Base-by-base conservation (phyloP, 2,329 filamentous ascomycete species). In the Botrytis porri region DNA sequence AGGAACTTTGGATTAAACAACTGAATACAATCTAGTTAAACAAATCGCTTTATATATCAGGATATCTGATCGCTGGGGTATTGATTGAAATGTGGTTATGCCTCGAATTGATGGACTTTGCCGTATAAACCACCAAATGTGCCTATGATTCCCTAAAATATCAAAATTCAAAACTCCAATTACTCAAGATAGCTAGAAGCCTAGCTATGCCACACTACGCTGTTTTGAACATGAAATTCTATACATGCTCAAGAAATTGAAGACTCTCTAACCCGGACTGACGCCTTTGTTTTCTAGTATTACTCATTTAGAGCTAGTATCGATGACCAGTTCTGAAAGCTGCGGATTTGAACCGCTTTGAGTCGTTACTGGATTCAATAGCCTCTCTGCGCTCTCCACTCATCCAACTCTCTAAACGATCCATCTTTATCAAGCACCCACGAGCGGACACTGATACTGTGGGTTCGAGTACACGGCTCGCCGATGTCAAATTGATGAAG, bases 331-430 rank as follows among this genome's bases (percentile, higher is more conserved):
- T 7, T 51, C 12, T 51, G 48, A 51, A 54, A n/a, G 4, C 7
- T n/a, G 3, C 25, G 6, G 12, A 4, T 0, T 16, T 54, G 10
- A n/a, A n/a, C 0, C 4, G 4, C 12, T 1, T n/a, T 16, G 4
- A n/a, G 2, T 8, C 12, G 25, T 2, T n/a, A 14, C 5, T 16
- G 25, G 25, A 7, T 14, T 6, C 12, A 14, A 0, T n/a, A n/a
- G 6, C 4, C 2, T 54, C 12, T 54, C n/a, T 3, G 5, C n/a
- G 1, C 7, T n/a, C 25, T 54, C 48, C 48, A 54, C 6, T 16
- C 5, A 7, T 54, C 1, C 25, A 54, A n/a, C 0, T 14, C 12
- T 3, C 7, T 3, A 12, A 14, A 6, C 25, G 7, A 5, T 4
- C 12, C 48, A 16, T 54, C 0, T n/a, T 54, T 54, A 7, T 54